Conservation (phyloP, 148 eudicot genomes). For the Dysphania ambrosioides region DNA sequence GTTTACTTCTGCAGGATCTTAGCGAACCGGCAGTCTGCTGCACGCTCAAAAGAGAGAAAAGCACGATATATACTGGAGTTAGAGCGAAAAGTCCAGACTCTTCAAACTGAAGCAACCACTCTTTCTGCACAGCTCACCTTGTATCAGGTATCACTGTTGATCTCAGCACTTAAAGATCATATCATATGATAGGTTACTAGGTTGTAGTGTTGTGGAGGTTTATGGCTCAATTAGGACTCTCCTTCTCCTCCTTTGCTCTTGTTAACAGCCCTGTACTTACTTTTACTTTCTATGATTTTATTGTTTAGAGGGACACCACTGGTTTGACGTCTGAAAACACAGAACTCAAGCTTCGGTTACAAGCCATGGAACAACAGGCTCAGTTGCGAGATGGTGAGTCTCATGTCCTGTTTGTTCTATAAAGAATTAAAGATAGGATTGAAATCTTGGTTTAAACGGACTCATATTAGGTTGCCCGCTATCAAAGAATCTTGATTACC, state of each 20-base stretch:
- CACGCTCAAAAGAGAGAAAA: slow-evolving; percentile 65
- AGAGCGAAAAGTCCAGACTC: slow-evolving; percentile 49
- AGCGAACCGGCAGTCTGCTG: slow-evolving; percentile 61
- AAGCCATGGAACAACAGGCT: slow-evolving; percentile 54
- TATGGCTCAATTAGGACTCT: background rate
- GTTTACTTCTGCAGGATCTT: slow-evolving; percentile 40
- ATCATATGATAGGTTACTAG: too few species aligned
- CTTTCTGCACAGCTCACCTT: slow-evolving; percentile 56
- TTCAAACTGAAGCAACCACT: slow-evolving; percentile 54
- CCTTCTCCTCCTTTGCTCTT: background rate
- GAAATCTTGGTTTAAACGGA: background rate
- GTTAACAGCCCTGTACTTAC: background rate
- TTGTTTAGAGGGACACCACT: slow-evolving; percentile 39
- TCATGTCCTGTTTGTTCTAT: background rate
- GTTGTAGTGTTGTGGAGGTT: background rate
- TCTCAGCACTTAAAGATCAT: too few species aligned
- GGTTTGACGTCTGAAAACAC: slow-evolving; percentile 40
- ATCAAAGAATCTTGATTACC: background rate
- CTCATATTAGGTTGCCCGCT: background rate
- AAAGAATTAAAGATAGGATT: background rate
- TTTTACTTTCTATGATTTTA: background rate
- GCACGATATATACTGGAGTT: slow-evolving; percentile 57
- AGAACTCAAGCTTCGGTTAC: slow-evolving; percentile 42
- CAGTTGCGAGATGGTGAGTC: slow-evolving; percentile 50
- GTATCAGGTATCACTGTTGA: slow-evolving; percentile 37